Conservation (phyloP, 306 rosid species). For the Lathyrus oleraceus region DNA sequence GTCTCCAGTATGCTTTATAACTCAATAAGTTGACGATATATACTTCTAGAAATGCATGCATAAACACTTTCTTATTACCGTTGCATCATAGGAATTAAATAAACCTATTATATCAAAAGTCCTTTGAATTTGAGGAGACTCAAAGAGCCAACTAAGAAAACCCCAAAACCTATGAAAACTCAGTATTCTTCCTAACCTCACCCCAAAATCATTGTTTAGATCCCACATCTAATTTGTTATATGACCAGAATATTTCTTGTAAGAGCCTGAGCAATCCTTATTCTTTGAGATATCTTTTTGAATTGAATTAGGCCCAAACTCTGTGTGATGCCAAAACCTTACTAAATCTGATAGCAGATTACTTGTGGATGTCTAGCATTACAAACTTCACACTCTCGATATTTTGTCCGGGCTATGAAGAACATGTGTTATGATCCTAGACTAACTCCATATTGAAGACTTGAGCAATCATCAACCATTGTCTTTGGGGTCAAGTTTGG, state of each 20-base stretch:
- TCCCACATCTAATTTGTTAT: not conserved
- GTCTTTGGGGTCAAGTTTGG: not conserved
- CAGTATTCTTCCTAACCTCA: not conserved
- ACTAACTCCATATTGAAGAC: not conserved
- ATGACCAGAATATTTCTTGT: not conserved
- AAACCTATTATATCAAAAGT: not conserved
- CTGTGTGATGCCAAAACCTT: not conserved
- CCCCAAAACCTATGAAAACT: not conserved
- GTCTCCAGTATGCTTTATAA: not conserved
- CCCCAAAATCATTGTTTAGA: not conserved
- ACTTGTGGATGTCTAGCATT: not conserved
- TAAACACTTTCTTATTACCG: not conserved
- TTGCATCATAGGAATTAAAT: not conserved
- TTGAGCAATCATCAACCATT: not conserved
- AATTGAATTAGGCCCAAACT: not conserved
- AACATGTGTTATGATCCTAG: not conserved
- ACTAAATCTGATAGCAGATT: not conserved
- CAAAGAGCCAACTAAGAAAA: not conserved
- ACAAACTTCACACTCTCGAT: slow-evolving; percentile 1
- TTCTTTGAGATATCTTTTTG: not conserved
- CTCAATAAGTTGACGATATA: not conserved
- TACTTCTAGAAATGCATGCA: not conserved
- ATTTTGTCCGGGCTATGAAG: not conserved
- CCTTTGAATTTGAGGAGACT: not conserved
- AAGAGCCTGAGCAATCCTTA: not conserved